A percentile compares a stretch with the other conserved stretches of the same genome.
These are phyloP conservation scores for Ajuga chamaepitys DNA, from an alignment of 257 asterid species.

Conservation along the genomic window DNA sequence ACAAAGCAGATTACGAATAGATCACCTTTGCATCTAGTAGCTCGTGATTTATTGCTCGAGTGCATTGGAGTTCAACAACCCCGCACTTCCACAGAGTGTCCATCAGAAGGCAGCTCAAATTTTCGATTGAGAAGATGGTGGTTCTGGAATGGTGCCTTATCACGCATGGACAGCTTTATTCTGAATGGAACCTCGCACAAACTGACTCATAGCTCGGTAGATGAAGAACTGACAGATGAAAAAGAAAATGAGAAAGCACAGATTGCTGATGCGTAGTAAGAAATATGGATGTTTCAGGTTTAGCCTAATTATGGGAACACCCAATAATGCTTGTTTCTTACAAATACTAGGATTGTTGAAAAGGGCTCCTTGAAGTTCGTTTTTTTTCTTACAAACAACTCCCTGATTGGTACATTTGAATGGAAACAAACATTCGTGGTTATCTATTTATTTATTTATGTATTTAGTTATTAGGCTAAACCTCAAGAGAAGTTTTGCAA, in stretches of 20 bases:
- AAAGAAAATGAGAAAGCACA: background rate
- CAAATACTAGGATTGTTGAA: too few species aligned
- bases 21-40: constrained; percentile 7
- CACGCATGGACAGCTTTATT: constrained; percentile 13
- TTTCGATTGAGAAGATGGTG: background rate
- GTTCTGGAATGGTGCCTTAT: background rate
- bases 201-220: constrained; percentile 61
- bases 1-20: constrained; percentile 7
- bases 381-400: too few species aligned
- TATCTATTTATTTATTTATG: too few species aligned
- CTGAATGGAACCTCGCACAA: constrained; percentile 43
- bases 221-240: constrained; percentile 44
- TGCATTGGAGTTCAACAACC: constrained; percentile 5
- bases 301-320: too few species aligned
- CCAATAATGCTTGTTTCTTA: too few species aligned
- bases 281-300: too few species aligned
- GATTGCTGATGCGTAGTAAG: background rate
- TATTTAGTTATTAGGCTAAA: too few species aligned
- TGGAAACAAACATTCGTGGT: too few species aligned
- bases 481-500: too few species aligned
- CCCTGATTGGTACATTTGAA: too few species aligned
- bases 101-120: constrained; percentile 15
- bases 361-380: too few species aligned
- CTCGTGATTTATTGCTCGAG: constrained; percentile 11
- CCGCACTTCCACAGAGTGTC: too few species aligned